Base-by-base conservation (phyloP, 371 early-diverging fungal species). In the Coemansia linderi region DNA sequence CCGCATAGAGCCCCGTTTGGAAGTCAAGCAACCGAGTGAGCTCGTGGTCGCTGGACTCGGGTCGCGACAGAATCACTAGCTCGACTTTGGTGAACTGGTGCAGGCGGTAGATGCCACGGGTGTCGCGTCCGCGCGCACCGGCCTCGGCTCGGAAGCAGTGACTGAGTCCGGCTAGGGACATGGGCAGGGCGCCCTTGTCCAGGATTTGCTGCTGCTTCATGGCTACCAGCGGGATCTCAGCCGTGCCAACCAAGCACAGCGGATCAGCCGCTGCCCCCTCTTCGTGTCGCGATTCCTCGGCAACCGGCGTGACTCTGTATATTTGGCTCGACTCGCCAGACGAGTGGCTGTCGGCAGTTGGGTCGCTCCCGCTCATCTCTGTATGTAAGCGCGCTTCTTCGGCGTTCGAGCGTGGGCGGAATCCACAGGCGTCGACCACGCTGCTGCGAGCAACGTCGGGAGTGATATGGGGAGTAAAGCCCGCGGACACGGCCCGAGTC, bases 61-160 rank as follows among this genome's bases (percentile, higher is more conserved):
- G 88, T 10, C 80, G 83, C 8, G 93, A 82, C 2, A 95, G 81
- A 0, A 88, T 88, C 86, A 97, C 95, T 68, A 97, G 81, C 65
- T 97, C 96, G 0, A 97, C 93, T 63, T 97, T 97, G 50, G 89
- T 91, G 75, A 97, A 97, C 71, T 95, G 95, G 81, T 97, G 97
- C 3, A 97, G 92, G 4, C 96, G 85, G 80, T 96, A 97, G 13
- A 96, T 73, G 0, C 97, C 96, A 36, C 90, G 89, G 57, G 91
- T 92, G 36, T 91, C 91, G 15, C 87, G 84, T 0, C 95, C 95
- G 22, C 91, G 79, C 0, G 93, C 87, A 0, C 95, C 92, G 0
- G 96, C 95, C 73, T 97, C 96, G 2, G 95, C 93, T 27, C 96
- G 86, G 79, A 94, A 96, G 4, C 93, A 89, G 54, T 90, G 87